Evolutionary conservation across 768 basidiomycete species (phyloP).

Genomic region (Cyclocybe cylindracea): DNA sequence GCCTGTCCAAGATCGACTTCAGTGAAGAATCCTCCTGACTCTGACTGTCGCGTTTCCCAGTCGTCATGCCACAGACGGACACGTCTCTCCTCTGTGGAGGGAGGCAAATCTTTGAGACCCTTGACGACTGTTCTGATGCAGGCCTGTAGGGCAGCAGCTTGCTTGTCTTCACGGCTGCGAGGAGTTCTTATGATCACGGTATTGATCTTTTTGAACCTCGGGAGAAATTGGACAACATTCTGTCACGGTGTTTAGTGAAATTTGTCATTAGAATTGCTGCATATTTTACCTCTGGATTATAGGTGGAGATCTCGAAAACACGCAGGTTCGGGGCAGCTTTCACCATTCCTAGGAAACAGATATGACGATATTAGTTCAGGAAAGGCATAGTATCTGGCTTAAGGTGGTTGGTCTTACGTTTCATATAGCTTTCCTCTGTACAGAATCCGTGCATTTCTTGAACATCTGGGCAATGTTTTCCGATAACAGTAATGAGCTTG

Average conservation of each 20-base stretch:
- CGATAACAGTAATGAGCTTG: slow-evolving; percentile 26
- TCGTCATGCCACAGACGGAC: neutral
- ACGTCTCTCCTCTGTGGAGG: slow-evolving; percentile 1
- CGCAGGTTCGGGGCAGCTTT: slow-evolving; percentile 17
- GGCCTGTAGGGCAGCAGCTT: neutral
- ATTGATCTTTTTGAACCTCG: slow-evolving; percentile 5
- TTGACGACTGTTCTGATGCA: slow-evolving; percentile 1
- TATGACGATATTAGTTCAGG: neutral
- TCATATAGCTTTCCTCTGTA: slow-evolving; percentile 14
- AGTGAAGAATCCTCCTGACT: neutral
- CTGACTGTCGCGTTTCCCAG: slow-evolving; percentile 2
- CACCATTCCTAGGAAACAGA: slow-evolving; percentile 3
- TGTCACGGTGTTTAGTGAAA: neutral
- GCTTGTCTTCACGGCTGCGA: too few species aligned
- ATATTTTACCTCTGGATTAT: neutral
- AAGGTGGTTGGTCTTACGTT: slow-evolving; percentile 13
- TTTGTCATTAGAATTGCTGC: neutral
- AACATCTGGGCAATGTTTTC: slow-evolving; percentile 19
- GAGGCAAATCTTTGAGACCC: slow-evolving; percentile 1
- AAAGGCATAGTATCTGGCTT: neutral
- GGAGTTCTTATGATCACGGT: slow-evolving; percentile 3
- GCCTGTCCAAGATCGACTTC: slow-evolving; percentile 3
- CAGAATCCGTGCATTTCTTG: slow-evolving; percentile 24
- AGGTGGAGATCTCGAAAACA: slow-evolving; percentile 8
- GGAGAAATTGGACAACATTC: slow-evolving; percentile 4